These are phyloP conservation scores for Xylariaceae sp. DNA, from an alignment of 2,329 filamentous ascomycete genomes.

Conservation along the genomic window DNA sequence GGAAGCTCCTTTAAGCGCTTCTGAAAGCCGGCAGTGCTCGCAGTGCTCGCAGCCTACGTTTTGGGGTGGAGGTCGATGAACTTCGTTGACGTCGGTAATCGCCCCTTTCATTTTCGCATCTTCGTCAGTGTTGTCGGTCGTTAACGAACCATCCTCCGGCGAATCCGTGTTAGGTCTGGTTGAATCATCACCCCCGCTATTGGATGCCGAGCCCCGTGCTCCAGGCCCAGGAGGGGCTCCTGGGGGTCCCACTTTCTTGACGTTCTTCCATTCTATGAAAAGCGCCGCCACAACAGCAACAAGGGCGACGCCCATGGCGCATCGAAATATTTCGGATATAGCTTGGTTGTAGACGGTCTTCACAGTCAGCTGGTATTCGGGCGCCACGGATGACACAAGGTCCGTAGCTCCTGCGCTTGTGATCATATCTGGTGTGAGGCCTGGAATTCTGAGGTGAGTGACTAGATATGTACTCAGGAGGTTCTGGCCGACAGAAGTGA, in stretches of 20 bases:
- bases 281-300: conserved; percentile 46
- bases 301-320: conserved; percentile 46
- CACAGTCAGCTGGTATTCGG: conserved; percentile 42
- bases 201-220: neutral
- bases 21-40: conserved; percentile 22
- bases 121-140: conserved; percentile 8
- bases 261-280: conserved; percentile 55
- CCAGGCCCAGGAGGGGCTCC: conserved; percentile 4
- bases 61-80: neutral
- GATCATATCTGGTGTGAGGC: conserved; percentile 32
- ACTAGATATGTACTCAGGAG: conserved; percentile 35
- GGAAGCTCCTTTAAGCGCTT: conserved; percentile 8
- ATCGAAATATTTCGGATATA: conserved; percentile 50
- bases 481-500: conserved; percentile 43
- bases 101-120: conserved; percentile 2
- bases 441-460: conserved; percentile 31
- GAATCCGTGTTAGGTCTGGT: conserved; percentile 3
- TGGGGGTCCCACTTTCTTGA: conserved; percentile 41
- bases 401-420: conserved; percentile 42
- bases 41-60: conserved; percentile 21
- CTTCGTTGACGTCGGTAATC: neutral
- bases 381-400: conserved; percentile 45
- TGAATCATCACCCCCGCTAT: conserved; percentile 6
- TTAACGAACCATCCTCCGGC: neutral
- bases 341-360: conserved; percentile 52